Evolutionary conservation across 208 protist genomes (phyloP).

Genomic region (Crithidia brevicula): DNA sequence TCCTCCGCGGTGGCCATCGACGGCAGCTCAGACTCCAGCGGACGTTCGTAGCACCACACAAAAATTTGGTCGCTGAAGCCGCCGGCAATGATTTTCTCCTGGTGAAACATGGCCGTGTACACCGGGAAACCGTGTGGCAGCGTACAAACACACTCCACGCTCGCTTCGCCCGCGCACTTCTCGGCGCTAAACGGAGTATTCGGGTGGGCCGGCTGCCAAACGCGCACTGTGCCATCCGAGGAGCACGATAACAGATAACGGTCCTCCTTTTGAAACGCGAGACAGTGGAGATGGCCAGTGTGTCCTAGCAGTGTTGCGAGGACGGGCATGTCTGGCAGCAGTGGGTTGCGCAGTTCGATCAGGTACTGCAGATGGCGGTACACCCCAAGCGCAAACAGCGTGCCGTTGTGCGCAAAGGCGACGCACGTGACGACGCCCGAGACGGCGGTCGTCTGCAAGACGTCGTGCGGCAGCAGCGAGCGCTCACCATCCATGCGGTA

Average conservation of each 20-base stretch:
- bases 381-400: constrained; percentile 64
- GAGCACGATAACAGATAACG: constrained; percentile 67
- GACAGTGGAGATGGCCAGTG: constrained; percentile 67
- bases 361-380: constrained; percentile 61
- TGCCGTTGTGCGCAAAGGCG: constrained; percentile 45
- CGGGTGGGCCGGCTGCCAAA: constrained; percentile 47
- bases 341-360: constrained; percentile 58
- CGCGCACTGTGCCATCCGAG: constrained; percentile 72
- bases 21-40: constrained; percentile 7
- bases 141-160: constrained; percentile 43
- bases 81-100: constrained; percentile 72
- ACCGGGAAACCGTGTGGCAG: constrained; percentile 74
- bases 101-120: constrained; percentile 75
- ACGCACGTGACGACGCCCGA: constrained; percentile 67
- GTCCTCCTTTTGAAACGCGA: constrained; percentile 59
- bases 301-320: constrained; percentile 50
- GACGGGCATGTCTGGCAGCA: constrained; percentile 43
- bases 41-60: constrained; percentile 58
- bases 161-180: background rate
- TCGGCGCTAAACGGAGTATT: constrained; percentile 8
- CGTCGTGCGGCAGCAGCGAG: constrained; percentile 50
- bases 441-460: constrained; percentile 56
- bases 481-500: constrained; percentile 67
- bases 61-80: constrained; percentile 69
- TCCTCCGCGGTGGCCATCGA: constrained; percentile 6